Base-by-base conservation (phyloP, 2,329 filamentous ascomycete genomes). In the Colletotrichum sp. region DNA sequence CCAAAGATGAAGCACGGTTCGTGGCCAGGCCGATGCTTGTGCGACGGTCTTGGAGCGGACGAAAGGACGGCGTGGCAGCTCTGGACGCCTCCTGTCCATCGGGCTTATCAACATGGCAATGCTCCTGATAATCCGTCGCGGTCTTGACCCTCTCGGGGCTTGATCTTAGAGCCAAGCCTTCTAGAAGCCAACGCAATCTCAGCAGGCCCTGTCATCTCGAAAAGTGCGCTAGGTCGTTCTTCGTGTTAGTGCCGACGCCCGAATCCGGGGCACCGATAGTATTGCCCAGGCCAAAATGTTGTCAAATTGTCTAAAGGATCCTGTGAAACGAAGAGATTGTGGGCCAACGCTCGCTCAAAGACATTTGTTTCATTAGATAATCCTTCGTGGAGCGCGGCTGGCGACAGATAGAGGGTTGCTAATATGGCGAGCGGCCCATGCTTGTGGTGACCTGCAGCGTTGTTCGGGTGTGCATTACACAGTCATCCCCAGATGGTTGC, bases 131-230 rank as follows among this genome's bases (percentile, higher is more conserved):
- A 34, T 19, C 22, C 63, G 7, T 61, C 30, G 52, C 61, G 22
- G 63, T 72, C 12, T 44, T 63, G 22, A 32, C 59, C 36, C 11
- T 74, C 44, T 36, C 15, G 28, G 30, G 27, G 34, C 25, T 44
- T 48, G 65, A 55, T 32, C 71, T 64, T 32, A n/a, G 13, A 34
- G 72, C 39, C 67, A 71, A 65, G 52, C 22, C 68, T 74, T 74
- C 48, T 67, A 74, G 61, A 74, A 74, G 55, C 64, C 65, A 69
- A 69, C 72, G 36, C 39, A 64, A 67, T 36, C 19, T 27, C 32
- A 34, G 15, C 22, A 27, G 8, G 61, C 34, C 55, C n/a, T 27
- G 19, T 36, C 34, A 27, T 34, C 34, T 65, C 39, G 34, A 60
- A 68, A 44, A 28, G 15, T 28, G 55, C 44, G 22, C 28, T n/a